Percentiles rank a stretch among this genome's conserved stretches.
These are phyloP conservation scores for Schizosaccharomyces japonicus DNA, from an alignment of 805 yeast species.

Conservation along the genomic window DNA sequence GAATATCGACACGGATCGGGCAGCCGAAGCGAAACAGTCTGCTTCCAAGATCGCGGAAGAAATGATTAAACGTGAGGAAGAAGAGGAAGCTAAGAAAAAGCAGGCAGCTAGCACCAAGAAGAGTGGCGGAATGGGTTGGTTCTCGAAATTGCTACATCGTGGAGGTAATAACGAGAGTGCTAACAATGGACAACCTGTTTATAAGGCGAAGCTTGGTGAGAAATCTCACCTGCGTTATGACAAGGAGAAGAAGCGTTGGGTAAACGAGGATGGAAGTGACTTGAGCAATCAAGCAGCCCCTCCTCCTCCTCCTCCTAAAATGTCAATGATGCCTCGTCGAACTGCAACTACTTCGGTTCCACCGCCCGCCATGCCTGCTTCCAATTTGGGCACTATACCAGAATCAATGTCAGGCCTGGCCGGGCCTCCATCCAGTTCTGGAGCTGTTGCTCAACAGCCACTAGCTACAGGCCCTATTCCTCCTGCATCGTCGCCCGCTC, in stretches of 20 bases:
- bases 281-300: slow-evolving; percentile 32
- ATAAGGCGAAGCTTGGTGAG: slow-evolving; percentile 62
- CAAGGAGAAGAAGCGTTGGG: slow-evolving; percentile 69
- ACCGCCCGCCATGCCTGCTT: neutral
- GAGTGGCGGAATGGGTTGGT: neutral
- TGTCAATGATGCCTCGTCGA: neutral
- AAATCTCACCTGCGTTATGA: slow-evolving; percentile 53
- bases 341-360: neutral
- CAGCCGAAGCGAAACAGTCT: neutral
- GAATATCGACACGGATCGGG: neutral
- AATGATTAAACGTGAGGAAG: neutral
- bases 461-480: neutral
- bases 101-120: neutral
- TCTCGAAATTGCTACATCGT: neutral
- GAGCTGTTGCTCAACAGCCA: neutral
- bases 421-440: neutral
- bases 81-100: neutral
- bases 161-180: neutral
- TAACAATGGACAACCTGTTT: neutral
- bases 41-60: neutral
- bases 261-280: slow-evolving; percentile 39
- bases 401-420: neutral
- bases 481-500: neutral
- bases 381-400: neutral
- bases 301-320: slow-evolving; percentile 47